Evolutionary conservation across 371 early-diverging fungal genomes (phyloP), one percentile per base, ranked within the genome.

Genomic region (Zychaea mexicana): DNA sequence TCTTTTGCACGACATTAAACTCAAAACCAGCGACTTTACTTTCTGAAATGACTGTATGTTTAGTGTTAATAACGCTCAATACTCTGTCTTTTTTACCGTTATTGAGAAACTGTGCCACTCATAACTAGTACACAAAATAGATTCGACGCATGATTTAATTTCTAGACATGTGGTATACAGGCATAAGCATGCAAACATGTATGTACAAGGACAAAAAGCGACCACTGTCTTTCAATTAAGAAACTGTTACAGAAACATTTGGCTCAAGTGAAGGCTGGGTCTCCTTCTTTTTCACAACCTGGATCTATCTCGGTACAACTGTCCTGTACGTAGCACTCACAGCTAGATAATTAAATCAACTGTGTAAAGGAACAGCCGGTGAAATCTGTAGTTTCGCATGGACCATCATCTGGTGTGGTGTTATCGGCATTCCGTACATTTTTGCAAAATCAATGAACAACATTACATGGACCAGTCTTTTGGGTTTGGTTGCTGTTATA

Each of bases 341-440:
- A 7, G 86, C 85, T 32, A 66, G 68, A 17, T 83, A 86, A 49
- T 54, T 87, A 24, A 63, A 80, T 31, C 72, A 85, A 38, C 80
- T 92, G 19, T 72, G 73, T 46, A 27, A 54, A 42, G 75, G 73
- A 39, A 81, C 81, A 3, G 71, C 38, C 9, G 81, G 66, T 49
- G 81, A 74, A 58, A 67, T 81, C 17, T 71, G 73, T 31, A 53
- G 36, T 36, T 54, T 61, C 1, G 60, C 63, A 3, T 92, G 92
- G 92, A 92, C 88, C 61, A 81, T 89, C 39, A 72, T 95, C 19
- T 85, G 85, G 39, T 85, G 87, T 38, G 69, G 77, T n/a, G 64
- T 74, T 19, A 65, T 81, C 32, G 71, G 78, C 32, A 70, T 88
- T 42, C 88, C 88, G 6, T 85, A 83, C 62, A 64, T 85, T 17